Base-by-base conservation (phyloP, 73 alveolate genomes). In the Paramecium caudatum region DNA sequence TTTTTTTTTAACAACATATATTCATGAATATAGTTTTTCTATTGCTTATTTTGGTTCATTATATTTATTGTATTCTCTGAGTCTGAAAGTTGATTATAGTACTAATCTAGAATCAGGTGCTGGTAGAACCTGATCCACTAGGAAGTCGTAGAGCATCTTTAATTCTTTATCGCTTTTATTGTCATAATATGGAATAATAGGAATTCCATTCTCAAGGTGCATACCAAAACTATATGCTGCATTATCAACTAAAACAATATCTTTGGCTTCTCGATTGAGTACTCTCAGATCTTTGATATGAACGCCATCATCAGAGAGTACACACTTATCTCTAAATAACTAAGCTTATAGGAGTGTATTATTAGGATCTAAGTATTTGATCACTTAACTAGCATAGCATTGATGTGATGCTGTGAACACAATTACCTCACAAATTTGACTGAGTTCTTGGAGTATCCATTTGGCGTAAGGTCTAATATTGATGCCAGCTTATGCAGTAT, bases 181-280 rank as follows among this genome's bases (percentile, higher is more conserved):
- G 46, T 96, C 99, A 93, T 93, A 94, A 91, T 91, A 96, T n/a
- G 99, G 98, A 50, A 96, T 94, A 3, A 96, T 96, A 0, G 99
- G 99, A 17, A 96, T 96, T 45, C 99, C 99, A 90, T 96, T 96
- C 39, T 94, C 95, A 19, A 96, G 78, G 82, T 94, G 91, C 46
- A 91, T 92, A 4, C 98, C 96, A 88, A 96, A 96, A 5, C 97
- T 94, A 21, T 94, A 93, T 47, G 96, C 98, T 17, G 99, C 96
- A 47, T 95, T 94, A 82, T 96, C 99, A 5, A 96, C 95, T 8
- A 96, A 48, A 17, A 96, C 93, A 13, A 94, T 93, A 50, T 95
- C 97, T 78, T 90, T 82, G 43, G 91, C 90, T 39, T 82, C 49
- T 39, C 97, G 63, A 37, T 68, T 82, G n/a, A 93, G 65, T 7